These are phyloP conservation scores for Lotmaria passim DNA, from an alignment of 208 protist genomes.

Conservation along the genomic window DNA sequence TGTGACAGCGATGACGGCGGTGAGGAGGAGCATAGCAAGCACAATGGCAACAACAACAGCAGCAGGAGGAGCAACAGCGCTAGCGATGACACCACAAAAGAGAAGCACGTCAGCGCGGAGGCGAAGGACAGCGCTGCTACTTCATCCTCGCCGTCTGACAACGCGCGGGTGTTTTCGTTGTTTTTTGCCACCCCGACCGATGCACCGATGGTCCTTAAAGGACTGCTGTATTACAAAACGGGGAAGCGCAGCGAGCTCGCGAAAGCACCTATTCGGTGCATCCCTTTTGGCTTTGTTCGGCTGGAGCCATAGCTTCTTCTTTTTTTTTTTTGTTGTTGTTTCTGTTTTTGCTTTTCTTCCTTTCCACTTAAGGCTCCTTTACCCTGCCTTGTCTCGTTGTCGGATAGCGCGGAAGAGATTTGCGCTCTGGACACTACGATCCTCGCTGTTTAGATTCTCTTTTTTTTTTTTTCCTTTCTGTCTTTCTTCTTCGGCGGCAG, in stretches of 20 bases:
- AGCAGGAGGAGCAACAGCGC: background rate
- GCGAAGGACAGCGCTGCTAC: background rate
- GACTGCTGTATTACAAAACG: slow-evolving; percentile 77
- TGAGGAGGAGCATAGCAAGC: background rate
- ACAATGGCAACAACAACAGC: background rate
- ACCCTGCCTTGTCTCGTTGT: too few species aligned
- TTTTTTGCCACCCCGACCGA: slow-evolving; percentile 64
- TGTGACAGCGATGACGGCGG: too few species aligned
- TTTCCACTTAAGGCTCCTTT: too few species aligned
- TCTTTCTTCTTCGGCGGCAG: background rate
- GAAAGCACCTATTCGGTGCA: slow-evolving; percentile 49
- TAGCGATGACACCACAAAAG: background rate
- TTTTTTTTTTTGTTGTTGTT: slow-evolving; percentile 8
- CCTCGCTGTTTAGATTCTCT: background rate
- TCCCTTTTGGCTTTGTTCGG: slow-evolving; percentile 69
- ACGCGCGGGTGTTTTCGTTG: slow-evolving; percentile 54
- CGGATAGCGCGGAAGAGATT: too few species aligned
- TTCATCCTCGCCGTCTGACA: background rate
- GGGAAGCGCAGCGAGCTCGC: slow-evolving; percentile 33
- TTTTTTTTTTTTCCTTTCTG: background rate
- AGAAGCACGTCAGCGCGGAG: background rate
- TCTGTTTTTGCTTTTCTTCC: background rate
- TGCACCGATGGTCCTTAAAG: slow-evolving; percentile 72
- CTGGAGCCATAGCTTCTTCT: slow-evolving; percentile 35
- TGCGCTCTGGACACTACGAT: background rate